Evolutionary conservation across 108 stramenopile species (phyloP), one percentile per base, ranked within the genome.

Genomic region (Cyclotella atomus): DNA sequence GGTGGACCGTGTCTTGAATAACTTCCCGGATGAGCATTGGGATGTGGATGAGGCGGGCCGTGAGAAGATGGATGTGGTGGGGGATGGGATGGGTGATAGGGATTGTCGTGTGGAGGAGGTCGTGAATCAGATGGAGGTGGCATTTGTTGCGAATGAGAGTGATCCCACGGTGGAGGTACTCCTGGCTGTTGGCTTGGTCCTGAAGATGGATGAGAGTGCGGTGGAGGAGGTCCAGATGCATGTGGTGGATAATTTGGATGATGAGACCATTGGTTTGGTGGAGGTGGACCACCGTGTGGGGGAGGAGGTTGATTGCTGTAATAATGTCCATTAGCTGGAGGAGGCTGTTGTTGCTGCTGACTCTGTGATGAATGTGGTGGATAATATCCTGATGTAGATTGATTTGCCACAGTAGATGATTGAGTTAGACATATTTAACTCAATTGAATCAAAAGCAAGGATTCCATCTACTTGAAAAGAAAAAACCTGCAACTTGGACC

Each of bases 21-120:
- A 63, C 52, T 46, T 6, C 25, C 5, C 4, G 55, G 29, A 28
- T 56, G 23, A 30, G 29, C 29, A 32, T 14, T 28, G 3, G 56
- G 14, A 70, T 50, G 65, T 16, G 62, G 79, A 10, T 73, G 79
- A 29, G 73, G 76, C 33, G 65, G 81, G 15, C 81, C 80, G 57
- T 70, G 65, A 14, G 70, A 53, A 15, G 80, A 53, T 0, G 75
- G 54, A 25, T 45, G 69, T 24, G 57, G 70, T 65, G 82, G 59
- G 2, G 72, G 64, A 66, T 70, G 73, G 2, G 52, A 54, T 12
- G 47, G 47, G 47, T 65, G 54, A 55, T 41, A 52, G 2, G 33
- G 3, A 53, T 54, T 36, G 9, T 73, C 73, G 54, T 65, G 64
- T 41, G 54, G 36, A 29, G 59, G 60, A 44, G 47, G 47, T 41